Evolutionary conservation across 2,329 filamentous ascomycete species (phyloP).

Genomic region (Neonectria punicea): DNA sequence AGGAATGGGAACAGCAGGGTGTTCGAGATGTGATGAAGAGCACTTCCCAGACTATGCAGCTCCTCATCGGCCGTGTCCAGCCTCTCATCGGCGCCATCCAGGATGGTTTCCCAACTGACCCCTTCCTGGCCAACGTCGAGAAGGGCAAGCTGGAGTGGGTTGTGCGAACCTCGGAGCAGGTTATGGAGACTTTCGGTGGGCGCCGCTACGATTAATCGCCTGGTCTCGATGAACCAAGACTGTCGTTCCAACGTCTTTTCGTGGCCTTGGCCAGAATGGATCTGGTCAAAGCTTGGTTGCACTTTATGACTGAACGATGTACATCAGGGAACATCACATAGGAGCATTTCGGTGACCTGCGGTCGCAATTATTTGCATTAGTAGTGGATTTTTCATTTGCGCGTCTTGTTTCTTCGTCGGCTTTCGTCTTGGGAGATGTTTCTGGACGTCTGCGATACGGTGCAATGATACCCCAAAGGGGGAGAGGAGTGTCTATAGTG

Average conservation of each 20-base stretch:
- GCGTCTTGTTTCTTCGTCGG: conserved; percentile 25
- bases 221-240: neutral
- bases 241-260: neutral
- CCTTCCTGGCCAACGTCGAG: conserved; percentile 52
- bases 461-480: conserved; percentile 29
- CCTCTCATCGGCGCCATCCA: conserved; percentile 49
- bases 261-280: neutral
- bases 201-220: conserved; percentile 45
- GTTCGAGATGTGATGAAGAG: conserved; percentile 52
- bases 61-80: conserved; percentile 49
- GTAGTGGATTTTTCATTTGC: conserved; percentile 35
- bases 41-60: conserved; percentile 52
- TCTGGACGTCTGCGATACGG: conserved; percentile 23
- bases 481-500: conserved; percentile 12
- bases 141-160: conserved; percentile 54
- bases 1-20: conserved; percentile 53
- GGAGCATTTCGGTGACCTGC: conserved; percentile 33
- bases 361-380: conserved; percentile 34
- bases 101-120: conserved; percentile 52
- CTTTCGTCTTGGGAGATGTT: conserved; percentile 12
- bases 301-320: conserved; percentile 44
- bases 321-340: conserved; percentile 37
- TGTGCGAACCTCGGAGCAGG: conserved; percentile 49
- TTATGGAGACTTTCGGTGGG: conserved; percentile 47
- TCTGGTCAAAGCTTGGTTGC: conserved; percentile 12